A percentile compares a stretch with the other conserved stretches of the same genome.
phyloP scores from a whole-genome alignment of 163 green algal species.

The Chloromonas sp. region DNA sequence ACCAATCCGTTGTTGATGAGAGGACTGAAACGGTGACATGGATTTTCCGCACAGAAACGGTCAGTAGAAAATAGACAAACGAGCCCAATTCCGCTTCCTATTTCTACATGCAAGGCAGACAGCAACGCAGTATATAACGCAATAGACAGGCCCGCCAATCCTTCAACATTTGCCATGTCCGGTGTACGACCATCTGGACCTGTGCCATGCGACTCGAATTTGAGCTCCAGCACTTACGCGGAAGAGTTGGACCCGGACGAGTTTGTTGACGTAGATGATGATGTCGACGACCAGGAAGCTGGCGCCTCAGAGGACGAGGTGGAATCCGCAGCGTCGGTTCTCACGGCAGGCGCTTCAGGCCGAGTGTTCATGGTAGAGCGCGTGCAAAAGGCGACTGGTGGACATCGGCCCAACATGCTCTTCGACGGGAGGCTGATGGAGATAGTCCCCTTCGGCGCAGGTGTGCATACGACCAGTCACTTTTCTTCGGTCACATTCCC shows the following conservation, averaged over 20 bases:
- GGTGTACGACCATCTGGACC: background rate
- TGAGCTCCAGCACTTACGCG: background rate
- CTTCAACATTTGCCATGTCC: background rate
- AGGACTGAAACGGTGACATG: no score
- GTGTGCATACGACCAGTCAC: background rate
- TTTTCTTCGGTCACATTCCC: background rate
- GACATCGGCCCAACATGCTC: slow-evolving; percentile 4
- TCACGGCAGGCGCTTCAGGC: background rate
- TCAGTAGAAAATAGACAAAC: background rate
- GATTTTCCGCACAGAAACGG: no score
- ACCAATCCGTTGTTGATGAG: background rate
- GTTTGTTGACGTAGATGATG: background rate
- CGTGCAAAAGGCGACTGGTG: slow-evolving; percentile 3
- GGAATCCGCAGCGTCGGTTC: background rate
- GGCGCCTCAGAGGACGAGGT: background rate
- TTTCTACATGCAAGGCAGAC: background rate
- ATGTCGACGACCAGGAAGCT: background rate
- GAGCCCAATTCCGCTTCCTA: background rate
- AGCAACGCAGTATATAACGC: background rate
- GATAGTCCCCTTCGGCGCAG: background rate
- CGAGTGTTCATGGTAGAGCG: slow-evolving; percentile 10
- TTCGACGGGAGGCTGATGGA: slow-evolving; percentile 10
- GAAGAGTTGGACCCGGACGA: slow-evolving; percentile 4
- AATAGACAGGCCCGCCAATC: background rate
- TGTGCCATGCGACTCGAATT: background rate